Evolutionary conservation across 2,329 filamentous ascomycete genomes (phyloP).

Genomic region (Lomentospora prolificans): DNA sequence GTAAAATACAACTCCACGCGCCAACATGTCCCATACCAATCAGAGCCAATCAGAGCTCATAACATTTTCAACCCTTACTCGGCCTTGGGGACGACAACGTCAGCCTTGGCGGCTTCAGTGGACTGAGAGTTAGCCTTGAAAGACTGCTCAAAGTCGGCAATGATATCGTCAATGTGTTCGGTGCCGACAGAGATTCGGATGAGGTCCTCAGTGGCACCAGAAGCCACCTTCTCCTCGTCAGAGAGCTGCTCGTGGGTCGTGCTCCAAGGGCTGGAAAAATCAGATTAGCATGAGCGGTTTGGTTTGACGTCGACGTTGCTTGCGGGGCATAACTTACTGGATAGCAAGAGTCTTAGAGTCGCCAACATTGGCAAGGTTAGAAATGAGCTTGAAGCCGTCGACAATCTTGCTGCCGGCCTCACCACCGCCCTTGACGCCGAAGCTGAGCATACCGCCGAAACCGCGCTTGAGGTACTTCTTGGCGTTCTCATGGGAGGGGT

Average conservation of each 20-base stretch:
- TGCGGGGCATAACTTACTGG: slow-evolving; percentile 40
- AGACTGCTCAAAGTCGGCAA: slow-evolving; percentile 87
- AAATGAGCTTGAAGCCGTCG: slow-evolving; percentile 89
- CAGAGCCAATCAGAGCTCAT: neutral
- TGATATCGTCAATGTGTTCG: slow-evolving; percentile 96
- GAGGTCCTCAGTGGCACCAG: slow-evolving; percentile 80
- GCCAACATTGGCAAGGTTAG: slow-evolving; percentile 91
- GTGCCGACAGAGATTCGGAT: slow-evolving; percentile 94
- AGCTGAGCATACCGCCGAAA: slow-evolving; percentile 83
- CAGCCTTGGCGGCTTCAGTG: slow-evolving; percentile 3
- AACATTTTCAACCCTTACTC: neutral
- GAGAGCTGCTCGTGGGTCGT: slow-evolving; percentile 90
- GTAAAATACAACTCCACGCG: neutral
- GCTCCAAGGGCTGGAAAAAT: slow-evolving; percentile 56
- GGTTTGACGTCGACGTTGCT: too few species aligned
- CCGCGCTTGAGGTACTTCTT: slow-evolving; percentile 81
- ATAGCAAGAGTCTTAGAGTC: slow-evolving; percentile 93
- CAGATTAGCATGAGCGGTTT: neutral
- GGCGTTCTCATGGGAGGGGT: slow-evolving; percentile 67
- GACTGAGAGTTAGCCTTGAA: slow-evolving; percentile 33
- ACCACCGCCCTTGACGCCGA: slow-evolving; percentile 84
- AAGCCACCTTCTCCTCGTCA: slow-evolving; percentile 68
- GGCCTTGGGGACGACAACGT: slow-evolving; percentile 7
- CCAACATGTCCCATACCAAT: neutral
- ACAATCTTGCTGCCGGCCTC: slow-evolving; percentile 80